phyloP scores from a whole-genome alignment of 768 basidiomycete species.

The Pholiota molesta region DNA sequence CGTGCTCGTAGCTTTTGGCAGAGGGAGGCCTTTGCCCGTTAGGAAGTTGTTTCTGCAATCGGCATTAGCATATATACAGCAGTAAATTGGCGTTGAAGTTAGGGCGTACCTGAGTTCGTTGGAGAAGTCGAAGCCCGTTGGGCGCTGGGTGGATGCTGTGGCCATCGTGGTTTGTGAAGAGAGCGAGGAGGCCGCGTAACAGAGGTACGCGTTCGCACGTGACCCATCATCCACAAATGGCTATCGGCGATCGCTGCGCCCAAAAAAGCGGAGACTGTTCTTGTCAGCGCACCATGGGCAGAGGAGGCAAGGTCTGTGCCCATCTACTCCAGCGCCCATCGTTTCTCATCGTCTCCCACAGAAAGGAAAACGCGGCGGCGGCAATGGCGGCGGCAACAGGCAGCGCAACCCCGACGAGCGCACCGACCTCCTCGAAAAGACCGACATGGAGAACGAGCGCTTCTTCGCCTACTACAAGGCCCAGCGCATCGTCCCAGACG shows the following conservation, averaged over 20 bases:
- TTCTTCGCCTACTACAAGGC: constrained; percentile 71
- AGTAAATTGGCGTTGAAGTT: not conserved
- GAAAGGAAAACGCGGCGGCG: constrained; percentile 10
- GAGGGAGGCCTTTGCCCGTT: constrained; percentile 64
- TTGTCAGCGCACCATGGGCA: not conserved
- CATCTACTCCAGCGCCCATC: not conserved
- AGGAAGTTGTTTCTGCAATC: constrained; percentile 72
- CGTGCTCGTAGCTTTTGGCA: constrained; percentile 88
- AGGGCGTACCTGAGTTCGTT: constrained; percentile 63
- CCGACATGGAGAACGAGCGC: constrained; percentile 72
- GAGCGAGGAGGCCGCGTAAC: constrained; percentile 8
- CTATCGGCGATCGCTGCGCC: not conserved
- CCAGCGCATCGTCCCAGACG: constrained; percentile 74
- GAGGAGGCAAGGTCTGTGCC: constrained; percentile 1
- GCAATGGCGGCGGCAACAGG: constrained; percentile 4
- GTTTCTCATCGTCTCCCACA: not conserved
- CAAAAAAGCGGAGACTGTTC: too few species aligned
- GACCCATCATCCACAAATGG: constrained; percentile 14
- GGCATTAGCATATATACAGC: not conserved
- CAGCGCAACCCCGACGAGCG: constrained; percentile 31
- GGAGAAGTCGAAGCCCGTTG: constrained; percentile 77
- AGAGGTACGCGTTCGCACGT: constrained; percentile 34
- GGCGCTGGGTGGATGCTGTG: constrained; percentile 46
- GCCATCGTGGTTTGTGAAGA: constrained; percentile 39
- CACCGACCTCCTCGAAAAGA: constrained; percentile 55